Evolutionary conservation across 345 rosid genomes (phyloP), one percentile per base, ranked within the genome.

Genomic region (Salix dunnii): DNA sequence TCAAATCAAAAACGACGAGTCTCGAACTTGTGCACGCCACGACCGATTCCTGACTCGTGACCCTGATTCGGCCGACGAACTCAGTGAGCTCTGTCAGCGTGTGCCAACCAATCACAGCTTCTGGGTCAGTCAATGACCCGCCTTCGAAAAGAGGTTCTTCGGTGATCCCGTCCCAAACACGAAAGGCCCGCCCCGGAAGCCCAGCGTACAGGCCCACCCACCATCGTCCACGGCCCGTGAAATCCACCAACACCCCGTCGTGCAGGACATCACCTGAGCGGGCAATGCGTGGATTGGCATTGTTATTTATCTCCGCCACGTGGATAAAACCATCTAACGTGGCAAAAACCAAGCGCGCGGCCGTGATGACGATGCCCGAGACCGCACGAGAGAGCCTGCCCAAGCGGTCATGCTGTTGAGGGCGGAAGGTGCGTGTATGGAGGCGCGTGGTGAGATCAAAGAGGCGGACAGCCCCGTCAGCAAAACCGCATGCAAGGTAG

Each of bases 201-300:
- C 99, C 99, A 0, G 98, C 99, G 68, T 87, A 92, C 5, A 95
- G 90, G 7, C 98, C 99, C n/a, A 90, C 96, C 99, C 99, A 95
- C 88, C 90, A 91, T 0, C 85, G 90, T 12, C 82, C 81, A 28
- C 90, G 87, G 12, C 99, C 97, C 2, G 92, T 80, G 75, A 96
- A 96, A 74, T 96, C 98, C 25, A 96, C 87, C 17, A 96, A 73
- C 0, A 89, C 93, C 16, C 99, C 99, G 70, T 96, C 94, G 25
- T 80, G 78, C 6, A 91, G 77, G 43, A 91, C 84, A 60, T 85
- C 84, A 2, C 99, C 99, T 0, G 7, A 17, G 81, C 86, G 90
- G 67, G 89, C 92, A 64, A 87, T 77, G 0, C 92, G 92, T 6
- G 90, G 76, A 3, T 55, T 81, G 13, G 66, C 82, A 5, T 55